Percentiles rank a stretch among this genome's conserved stretches.
phyloP scores from a whole-genome alignment of 2,329 filamentous ascomycete species.

The Aspergillus sp. region DNA sequence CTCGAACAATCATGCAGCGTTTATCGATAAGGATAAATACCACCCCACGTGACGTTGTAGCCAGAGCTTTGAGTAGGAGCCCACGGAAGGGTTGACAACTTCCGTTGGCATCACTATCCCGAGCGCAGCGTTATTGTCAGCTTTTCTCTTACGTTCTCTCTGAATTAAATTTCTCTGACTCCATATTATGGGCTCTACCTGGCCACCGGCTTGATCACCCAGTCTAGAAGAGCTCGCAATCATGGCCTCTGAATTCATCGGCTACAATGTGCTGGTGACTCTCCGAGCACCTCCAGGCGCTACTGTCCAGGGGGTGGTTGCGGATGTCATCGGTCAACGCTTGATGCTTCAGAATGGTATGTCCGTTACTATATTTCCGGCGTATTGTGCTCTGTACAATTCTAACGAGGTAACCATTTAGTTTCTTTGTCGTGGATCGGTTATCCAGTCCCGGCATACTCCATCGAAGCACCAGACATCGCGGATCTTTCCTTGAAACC shows the following conservation, averaged over 20 bases:
- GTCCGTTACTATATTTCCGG: conserved; percentile 15
- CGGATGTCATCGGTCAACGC: conserved; percentile 67
- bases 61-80: conserved; percentile 13
- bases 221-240: conserved; percentile 14
- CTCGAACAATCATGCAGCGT: neutral
- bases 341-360: conserved; percentile 72
- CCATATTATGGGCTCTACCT: conserved; percentile 9
- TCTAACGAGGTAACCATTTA: conserved; percentile 34
- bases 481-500: conserved; percentile 50
- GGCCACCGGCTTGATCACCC: neutral
- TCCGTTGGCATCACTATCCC: conserved; percentile 15
- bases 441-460: conserved; percentile 53
- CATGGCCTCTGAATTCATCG: conserved; percentile 72
- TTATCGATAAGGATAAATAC: conserved; percentile 26
- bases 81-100: conserved; percentile 21
- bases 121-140: neutral
- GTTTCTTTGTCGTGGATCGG: conserved; percentile 52
- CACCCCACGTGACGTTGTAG: conserved; percentile 22
- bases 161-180: neutral
- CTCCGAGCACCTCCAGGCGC: conserved; percentile 65
- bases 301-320: conserved; percentile 68
- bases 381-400: neutral
- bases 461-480: conserved; percentile 59
- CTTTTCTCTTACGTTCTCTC: neutral
- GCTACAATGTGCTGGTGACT: conserved; percentile 72